A percentile compares a stretch with the other conserved stretches of the same genome.
Conservation (phyloP, 352 stramenopile genomes). For the Pythium aristosporum region DNA sequence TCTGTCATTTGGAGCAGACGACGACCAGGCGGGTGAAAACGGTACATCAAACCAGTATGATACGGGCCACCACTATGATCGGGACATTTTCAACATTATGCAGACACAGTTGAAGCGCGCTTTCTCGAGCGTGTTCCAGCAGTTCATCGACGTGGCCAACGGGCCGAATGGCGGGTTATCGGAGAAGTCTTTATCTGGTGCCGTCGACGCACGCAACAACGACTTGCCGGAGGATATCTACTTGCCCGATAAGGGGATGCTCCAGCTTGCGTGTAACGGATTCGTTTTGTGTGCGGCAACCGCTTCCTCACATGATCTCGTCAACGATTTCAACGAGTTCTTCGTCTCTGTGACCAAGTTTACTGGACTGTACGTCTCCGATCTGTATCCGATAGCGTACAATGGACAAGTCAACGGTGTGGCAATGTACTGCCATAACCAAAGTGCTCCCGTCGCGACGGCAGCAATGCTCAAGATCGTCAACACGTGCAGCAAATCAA, state of each 20-base stretch:
- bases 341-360: conserved; percentile 67
- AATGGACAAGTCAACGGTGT: conserved; percentile 56
- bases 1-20: not conserved
- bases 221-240: conserved; percentile 38
- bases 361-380: conserved; percentile 54
- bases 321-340: conserved; percentile 59
- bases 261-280: conserved; percentile 76
- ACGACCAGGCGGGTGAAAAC: not conserved
- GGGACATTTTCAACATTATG: conserved; percentile 69
- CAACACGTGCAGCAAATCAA: conserved; percentile 49
- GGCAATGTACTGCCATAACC: conserved; percentile 63
- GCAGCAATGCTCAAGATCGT: conserved; percentile 71
- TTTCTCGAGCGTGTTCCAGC: conserved; percentile 73
- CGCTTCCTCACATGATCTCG: conserved; percentile 48
- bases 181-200: conserved; percentile 19
- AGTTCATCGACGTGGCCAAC: conserved; percentile 63
- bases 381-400: conserved; percentile 61
- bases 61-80: conserved; percentile 55
- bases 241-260: conserved; percentile 64
- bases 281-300: conserved; percentile 67
- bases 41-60: not conserved
- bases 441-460: conserved; percentile 64
- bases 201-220: conserved; percentile 2
- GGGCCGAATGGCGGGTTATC: conserved; percentile 33
- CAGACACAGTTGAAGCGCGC: conserved; percentile 47